These are phyloP conservation scores for Pascua sp. DNA, from an alignment of 1,284 basidiomycete genomes.

Conservation along the genomic window DNA sequence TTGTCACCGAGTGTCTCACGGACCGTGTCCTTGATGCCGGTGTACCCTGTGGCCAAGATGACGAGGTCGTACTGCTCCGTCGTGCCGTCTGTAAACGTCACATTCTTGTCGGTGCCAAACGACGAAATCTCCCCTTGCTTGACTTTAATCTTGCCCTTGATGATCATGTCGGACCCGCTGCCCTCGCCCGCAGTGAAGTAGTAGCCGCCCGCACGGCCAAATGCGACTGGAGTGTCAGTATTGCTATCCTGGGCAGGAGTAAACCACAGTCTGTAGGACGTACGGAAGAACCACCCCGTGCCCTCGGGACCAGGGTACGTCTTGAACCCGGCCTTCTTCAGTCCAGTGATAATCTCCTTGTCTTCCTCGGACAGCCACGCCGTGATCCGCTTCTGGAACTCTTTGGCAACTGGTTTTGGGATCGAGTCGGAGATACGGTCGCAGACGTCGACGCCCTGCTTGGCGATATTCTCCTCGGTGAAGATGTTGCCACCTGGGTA, in stretches of 20 bases:
- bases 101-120: conserved; percentile 51
- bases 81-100: conserved; percentile 65
- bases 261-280: background rate
- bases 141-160: conserved; percentile 69
- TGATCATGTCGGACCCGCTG: conserved; percentile 58
- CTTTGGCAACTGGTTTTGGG: conserved; percentile 51
- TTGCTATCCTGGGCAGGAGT: background rate
- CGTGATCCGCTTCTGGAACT: conserved; percentile 55
- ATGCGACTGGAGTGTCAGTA: conserved; percentile 29
- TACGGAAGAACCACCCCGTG: conserved; percentile 25
- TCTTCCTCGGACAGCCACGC: conserved; percentile 57
- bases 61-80: conserved; percentile 65
- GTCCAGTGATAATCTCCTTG: conserved; percentile 57
- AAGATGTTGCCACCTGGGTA: conserved; percentile 5
- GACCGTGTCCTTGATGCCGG: conserved; percentile 48
- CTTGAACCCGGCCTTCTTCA: conserved; percentile 61
- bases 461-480: conserved; percentile 10
- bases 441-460: conserved; percentile 48
- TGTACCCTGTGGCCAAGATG: conserved; percentile 63
- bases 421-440: conserved; percentile 56
- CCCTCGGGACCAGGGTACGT: conserved; percentile 58
- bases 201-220: conserved; percentile 51
- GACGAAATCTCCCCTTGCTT: conserved; percentile 61
- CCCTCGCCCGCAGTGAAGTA: conserved; percentile 55
- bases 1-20: conserved; percentile 55